phyloP scores from a whole-genome alignment of 2,329 filamentous ascomycete species.

The Fusarium acutatum region DNA sequence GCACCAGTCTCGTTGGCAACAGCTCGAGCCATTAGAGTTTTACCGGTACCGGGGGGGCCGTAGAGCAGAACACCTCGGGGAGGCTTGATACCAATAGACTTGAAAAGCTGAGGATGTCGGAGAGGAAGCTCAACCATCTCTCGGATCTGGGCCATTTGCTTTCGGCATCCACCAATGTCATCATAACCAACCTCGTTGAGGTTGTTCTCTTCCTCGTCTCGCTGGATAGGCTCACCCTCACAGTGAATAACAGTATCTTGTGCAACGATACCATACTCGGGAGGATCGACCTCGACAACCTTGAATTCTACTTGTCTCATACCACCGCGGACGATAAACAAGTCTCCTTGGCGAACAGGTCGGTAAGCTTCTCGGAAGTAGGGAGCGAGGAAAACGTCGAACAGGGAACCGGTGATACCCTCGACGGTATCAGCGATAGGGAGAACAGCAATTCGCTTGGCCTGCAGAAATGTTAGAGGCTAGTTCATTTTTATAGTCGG shows the following conservation, averaged over 20 bases:
- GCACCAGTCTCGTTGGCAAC: constrained; percentile 99
- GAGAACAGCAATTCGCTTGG: constrained; percentile 98
- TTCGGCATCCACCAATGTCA: constrained; percentile 98
- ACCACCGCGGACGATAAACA: constrained; percentile 96
- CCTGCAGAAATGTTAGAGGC: constrained; percentile 60
- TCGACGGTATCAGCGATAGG: constrained; percentile 98
- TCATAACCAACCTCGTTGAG: constrained; percentile 99
- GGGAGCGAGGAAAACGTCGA: constrained; percentile 98
- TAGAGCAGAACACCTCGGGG: constrained; percentile 97
- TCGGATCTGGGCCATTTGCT: constrained; percentile 99
- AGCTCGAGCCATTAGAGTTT: constrained; percentile 98
- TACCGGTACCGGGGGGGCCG: constrained; percentile 98
- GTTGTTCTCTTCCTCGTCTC: constrained; percentile 99
- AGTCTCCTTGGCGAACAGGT: constrained; percentile 94
- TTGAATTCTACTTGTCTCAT: constrained; percentile 99
- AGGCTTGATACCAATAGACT: constrained; percentile 99
- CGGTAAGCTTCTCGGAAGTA: constrained; percentile 99
- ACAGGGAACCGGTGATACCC: constrained; percentile 95
- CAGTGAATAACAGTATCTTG: constrained; percentile 99
- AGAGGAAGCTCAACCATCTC: constrained; percentile 98
- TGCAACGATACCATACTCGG: constrained; percentile 97
- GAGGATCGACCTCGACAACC: constrained; percentile 97
- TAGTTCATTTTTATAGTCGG: not conserved
- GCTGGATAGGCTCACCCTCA: constrained; percentile 89
- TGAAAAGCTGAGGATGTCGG: constrained; percentile 98